These are phyloP conservation scores for Ensete ventricosum DNA, from an alignment of 176 grass and related monocot species.

Conservation along the genomic window DNA sequence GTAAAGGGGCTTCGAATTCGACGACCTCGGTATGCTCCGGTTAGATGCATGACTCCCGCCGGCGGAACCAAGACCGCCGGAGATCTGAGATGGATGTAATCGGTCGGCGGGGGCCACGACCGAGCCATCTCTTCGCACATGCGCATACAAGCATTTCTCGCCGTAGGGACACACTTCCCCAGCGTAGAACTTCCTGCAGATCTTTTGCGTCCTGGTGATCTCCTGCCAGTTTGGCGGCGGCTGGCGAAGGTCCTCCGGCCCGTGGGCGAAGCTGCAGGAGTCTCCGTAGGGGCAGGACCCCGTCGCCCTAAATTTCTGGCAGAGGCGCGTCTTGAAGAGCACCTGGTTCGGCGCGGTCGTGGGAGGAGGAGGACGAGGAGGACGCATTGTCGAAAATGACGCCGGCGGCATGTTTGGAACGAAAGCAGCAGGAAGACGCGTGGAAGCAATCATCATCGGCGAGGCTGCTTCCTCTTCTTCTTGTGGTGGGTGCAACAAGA, in stretches of 20 bases:
- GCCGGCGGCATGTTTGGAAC: too few species aligned
- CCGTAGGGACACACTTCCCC: slow-evolving; percentile 37
- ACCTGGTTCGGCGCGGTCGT: background rate
- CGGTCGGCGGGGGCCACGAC: background rate
- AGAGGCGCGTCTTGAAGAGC: slow-evolving; percentile 45
- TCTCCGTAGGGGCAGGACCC: slow-evolving; percentile 27
- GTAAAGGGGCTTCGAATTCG: background rate
- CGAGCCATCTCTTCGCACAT: background rate
- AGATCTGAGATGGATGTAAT: background rate
- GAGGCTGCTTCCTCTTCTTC: background rate
- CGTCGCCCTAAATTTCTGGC: slow-evolving; percentile 28
- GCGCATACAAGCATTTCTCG: slow-evolving; percentile 16
- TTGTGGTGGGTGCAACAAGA: too few species aligned
- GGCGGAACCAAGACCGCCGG: background rate
- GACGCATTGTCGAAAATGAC: background rate
- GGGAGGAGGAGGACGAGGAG: background rate
- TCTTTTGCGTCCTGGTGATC: background rate
- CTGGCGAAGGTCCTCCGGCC: slow-evolving; percentile 33
- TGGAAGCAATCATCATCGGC: background rate
- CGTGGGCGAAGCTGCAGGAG: slow-evolving; percentile 51
- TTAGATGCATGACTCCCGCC: background rate
- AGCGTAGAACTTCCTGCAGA: slow-evolving; percentile 26
- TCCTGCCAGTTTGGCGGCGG: slow-evolving; percentile 15
- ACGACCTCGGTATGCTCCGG: background rate
- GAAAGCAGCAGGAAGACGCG: background rate